A percentile compares a stretch with the other conserved stretches of the same genome.
Conservation (phyloP, 2,329 filamentous ascomycete species). For the Talaromyces sp. region DNA sequence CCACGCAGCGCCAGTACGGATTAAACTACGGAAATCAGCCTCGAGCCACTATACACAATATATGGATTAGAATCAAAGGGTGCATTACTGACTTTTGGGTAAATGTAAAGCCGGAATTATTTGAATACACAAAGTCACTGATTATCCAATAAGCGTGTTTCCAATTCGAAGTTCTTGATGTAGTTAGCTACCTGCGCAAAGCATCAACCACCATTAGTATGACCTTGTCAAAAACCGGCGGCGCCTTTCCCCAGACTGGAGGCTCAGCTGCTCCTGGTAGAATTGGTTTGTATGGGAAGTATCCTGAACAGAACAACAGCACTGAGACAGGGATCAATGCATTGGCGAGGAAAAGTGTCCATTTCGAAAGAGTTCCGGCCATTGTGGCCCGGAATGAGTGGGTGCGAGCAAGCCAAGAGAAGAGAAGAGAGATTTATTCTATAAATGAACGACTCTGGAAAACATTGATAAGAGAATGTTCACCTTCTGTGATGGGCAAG, state of each 20-base stretch:
- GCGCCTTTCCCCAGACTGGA: slow-evolving; percentile 56
- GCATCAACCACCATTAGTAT: slow-evolving; percentile 99
- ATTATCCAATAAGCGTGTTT: slow-evolving; percentile 13
- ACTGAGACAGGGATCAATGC: slow-evolving; percentile 73
- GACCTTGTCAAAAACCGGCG: slow-evolving; percentile 78
- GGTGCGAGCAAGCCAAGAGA: not conserved
- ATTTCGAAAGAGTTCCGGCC: slow-evolving; percentile 25
- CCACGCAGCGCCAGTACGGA: slow-evolving; percentile 76
- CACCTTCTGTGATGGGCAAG: not conserved
- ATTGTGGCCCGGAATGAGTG: slow-evolving; percentile 8
- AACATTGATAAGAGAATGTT: not conserved
- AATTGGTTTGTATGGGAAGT: slow-evolving; percentile 97
- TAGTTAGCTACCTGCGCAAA: slow-evolving; percentile 66
- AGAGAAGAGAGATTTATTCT: not conserved
- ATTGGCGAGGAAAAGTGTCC: slow-evolving; percentile 65
- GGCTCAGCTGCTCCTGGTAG: slow-evolving; percentile 76
- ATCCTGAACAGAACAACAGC: slow-evolving; percentile 77
- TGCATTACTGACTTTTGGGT: slow-evolving; percentile 69
- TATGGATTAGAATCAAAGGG: not conserved
- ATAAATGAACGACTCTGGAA: not conserved
- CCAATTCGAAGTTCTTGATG: not conserved
- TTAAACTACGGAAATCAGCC: slow-evolving; percentile 60
- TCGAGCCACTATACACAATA: not conserved
- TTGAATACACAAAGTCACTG: slow-evolving; percentile 89
- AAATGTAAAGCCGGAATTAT: slow-evolving; percentile 77